Conservation (phyloP, 2,329 filamentous ascomycete species). For the Pyricularia sp. region DNA sequence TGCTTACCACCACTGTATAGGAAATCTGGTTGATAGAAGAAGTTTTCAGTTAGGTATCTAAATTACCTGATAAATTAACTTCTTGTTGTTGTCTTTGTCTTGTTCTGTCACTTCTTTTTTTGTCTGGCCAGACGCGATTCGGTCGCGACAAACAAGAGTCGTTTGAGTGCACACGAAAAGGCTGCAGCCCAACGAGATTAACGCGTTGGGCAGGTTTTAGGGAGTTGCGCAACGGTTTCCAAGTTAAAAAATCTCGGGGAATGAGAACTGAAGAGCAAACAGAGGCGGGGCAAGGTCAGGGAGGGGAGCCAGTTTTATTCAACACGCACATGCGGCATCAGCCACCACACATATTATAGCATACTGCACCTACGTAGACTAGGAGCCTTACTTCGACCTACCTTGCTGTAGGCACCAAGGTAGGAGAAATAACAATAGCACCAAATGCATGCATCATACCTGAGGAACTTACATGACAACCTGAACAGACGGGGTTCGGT, state of each 20-base stretch:
- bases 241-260: background rate
- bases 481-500: background rate
- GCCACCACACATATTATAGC: background rate
- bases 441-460: background rate
- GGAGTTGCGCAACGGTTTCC: background rate
- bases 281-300: constrained; percentile 4
- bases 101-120: background rate
- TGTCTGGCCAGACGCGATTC: background rate
- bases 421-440: background rate
- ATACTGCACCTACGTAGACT: background rate
- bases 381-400: background rate
- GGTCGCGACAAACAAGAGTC: background rate
- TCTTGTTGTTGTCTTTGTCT: background rate
- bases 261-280: background rate
- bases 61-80: background rate
- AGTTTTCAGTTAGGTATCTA: background rate
- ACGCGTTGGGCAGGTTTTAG: background rate
- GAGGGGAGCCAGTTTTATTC: constrained; percentile 3
- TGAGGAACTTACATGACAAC: background rate
- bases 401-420: background rate
- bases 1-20: background rate
- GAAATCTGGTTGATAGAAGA: background rate
- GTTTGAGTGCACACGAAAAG: background rate
- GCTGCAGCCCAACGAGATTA: background rate
- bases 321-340: background rate